A percentile compares a stretch with the other conserved stretches of the same genome.
Evolutionary conservation across 2,329 filamentous ascomycete genomes (phyloP).

Genomic region (Calonectria naviculata): DNA sequence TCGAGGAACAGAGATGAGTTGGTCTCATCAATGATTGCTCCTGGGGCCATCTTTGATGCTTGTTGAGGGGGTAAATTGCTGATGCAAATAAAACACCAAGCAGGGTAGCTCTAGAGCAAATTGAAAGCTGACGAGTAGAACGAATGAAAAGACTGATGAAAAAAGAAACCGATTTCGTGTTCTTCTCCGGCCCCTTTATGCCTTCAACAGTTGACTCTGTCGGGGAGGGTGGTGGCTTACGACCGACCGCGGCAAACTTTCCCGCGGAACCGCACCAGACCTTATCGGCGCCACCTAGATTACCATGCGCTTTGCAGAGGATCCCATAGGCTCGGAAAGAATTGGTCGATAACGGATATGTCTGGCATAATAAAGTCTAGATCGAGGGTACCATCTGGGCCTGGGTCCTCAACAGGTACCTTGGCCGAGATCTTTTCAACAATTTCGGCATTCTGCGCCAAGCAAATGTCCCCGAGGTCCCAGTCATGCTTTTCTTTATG

Average conservation of each 20-base stretch:
- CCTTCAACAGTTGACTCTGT: neutral
- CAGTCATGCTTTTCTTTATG: slow-evolving; percentile 55
- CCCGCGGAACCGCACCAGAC: slow-evolving; percentile 8
- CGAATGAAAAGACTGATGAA: neutral
- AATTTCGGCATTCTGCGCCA: slow-evolving; percentile 59
- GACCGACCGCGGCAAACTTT: slow-evolving; percentile 13
- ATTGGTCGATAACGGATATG: slow-evolving; percentile 47
- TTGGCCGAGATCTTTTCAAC: slow-evolving; percentile 55
- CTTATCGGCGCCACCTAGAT: slow-evolving; percentile 2
- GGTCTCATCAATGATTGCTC: slow-evolving; percentile 20
- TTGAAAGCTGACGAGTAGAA: neutral
- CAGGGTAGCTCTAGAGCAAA: neutral
- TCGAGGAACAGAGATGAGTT: slow-evolving; percentile 6
- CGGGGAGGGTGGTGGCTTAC: neutral
- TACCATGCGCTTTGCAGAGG: slow-evolving; percentile 49
- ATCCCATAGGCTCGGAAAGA: slow-evolving; percentile 50
- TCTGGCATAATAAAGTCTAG: slow-evolving; percentile 46
- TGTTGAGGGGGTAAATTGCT: neutral
- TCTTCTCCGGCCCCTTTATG: slow-evolving; percentile 8
- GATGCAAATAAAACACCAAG: neutral
- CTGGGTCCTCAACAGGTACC: slow-evolving; percentile 35
- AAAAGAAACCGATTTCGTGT: neutral
- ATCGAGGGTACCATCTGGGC: slow-evolving; percentile 26
- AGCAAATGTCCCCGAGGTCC: slow-evolving; percentile 63
- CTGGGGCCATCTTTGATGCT: slow-evolving; percentile 36